These are phyloP conservation scores for maize (Zea mays) DNA, from an alignment of 176 grass and related monocot species.

Conservation along the genomic window DNA sequence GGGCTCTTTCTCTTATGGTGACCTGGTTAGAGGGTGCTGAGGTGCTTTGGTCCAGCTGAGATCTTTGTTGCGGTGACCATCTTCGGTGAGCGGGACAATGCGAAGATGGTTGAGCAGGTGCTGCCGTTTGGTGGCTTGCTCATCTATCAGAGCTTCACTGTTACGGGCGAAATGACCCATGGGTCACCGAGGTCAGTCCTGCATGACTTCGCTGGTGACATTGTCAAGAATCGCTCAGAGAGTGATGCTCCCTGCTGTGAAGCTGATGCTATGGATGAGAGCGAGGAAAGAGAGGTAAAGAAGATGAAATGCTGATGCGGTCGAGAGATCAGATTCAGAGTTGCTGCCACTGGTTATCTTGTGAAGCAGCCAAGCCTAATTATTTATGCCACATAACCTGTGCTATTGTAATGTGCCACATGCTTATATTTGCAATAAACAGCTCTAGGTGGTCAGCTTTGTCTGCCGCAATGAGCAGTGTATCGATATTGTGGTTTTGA, in stretches of 20 bases:
- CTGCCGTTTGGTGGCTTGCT: constrained; percentile 37
- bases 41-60: constrained; percentile 42
- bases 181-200: constrained; percentile 36
- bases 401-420: too few relatives aligned
- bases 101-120: constrained; percentile 42
- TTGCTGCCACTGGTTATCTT: too few relatives aligned
- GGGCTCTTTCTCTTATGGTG: not conserved
- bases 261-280: not conserved
- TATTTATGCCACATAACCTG: too few relatives aligned
- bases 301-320: too few relatives aligned
- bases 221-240: not conserved
- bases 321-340: too few relatives aligned
- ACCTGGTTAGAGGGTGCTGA: constrained; percentile 47
- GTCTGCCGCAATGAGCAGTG: too few relatives aligned
- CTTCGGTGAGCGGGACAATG: constrained; percentile 17
- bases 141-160: constrained; percentile 49
- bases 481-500: too few relatives aligned
- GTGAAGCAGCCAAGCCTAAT: too few relatives aligned
- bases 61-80: constrained; percentile 52
- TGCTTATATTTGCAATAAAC: too few relatives aligned
- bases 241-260: constrained; percentile 21
- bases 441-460: too few relatives aligned
- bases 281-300: too few relatives aligned
- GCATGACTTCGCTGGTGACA: constrained; percentile 1
- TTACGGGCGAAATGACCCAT: not conserved